A percentile compares a stretch with the other conserved stretches of the same genome.
Evolutionary conservation across 768 basidiomycete species (phyloP).

Genomic region (Mycena polygramma): DNA sequence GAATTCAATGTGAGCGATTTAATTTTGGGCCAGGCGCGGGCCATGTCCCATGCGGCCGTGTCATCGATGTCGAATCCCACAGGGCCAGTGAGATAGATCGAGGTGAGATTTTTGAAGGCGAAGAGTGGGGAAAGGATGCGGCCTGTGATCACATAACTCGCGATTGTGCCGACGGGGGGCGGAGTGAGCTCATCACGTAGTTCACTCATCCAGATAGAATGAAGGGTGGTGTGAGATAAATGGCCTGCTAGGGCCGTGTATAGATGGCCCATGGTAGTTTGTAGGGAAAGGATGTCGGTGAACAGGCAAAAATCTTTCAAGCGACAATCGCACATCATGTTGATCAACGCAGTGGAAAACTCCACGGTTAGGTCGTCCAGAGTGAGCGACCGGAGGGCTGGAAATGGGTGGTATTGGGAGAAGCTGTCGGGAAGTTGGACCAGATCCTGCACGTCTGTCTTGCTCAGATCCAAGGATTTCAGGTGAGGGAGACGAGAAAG

Average conservation of each 20-base stretch:
- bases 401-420: background rate
- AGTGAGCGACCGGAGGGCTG: background rate
- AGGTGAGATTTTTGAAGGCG: conserved; percentile 8
- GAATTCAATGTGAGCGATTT: background rate
- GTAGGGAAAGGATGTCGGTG: background rate
- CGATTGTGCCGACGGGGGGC: background rate
- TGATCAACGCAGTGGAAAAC: background rate
- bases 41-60: background rate
- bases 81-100: background rate
- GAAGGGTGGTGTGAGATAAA: background rate
- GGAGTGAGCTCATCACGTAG: background rate
- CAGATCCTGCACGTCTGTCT: background rate
- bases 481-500: conserved; percentile 8
- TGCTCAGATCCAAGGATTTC: background rate
- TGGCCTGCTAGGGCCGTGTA: background rate
- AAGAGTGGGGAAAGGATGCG: background rate
- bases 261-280: background rate
- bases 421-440: no score
- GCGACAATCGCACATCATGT: background rate
- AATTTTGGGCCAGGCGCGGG: conserved; percentile 1
- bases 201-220: background rate
- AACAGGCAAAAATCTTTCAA: background rate
- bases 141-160: background rate
- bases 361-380: background rate
- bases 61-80: conserved; percentile 15